Evolutionary conservation across 2,329 filamentous ascomycete species (phyloP), one percentile per base, ranked within the genome.

Genomic region (Fusarium nanum): DNA sequence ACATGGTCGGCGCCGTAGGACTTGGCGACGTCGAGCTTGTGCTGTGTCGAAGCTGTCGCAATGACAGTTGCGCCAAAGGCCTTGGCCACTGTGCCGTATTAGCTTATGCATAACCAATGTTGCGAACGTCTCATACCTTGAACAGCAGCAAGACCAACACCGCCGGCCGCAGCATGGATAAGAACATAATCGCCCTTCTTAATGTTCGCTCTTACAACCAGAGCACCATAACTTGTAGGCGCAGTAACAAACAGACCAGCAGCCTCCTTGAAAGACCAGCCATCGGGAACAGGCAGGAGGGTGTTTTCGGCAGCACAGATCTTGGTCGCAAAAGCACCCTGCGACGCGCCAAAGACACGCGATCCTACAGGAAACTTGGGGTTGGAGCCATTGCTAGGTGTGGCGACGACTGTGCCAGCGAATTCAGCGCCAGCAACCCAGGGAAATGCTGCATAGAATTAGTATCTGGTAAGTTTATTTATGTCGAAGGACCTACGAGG

Each of bases 191-290:
- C 95, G 1, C 94, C 94, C 41, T 87, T 81, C 81, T 93, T 91
- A 44, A 98, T 85, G 5, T 88, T 86, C 1, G 93, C 95, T 50
- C 95, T 86, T 20, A 89, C 87, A 6, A 97, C 93, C 23, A 98
- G 83, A 1, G 90, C 94, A 5, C 90, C 93, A 77, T 97, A 98
- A 73, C 90, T 92, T 2, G 96, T 98, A 0, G 95, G 94, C 54
- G 92, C 94, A 0, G 96, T 98, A 34, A 98, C 92, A 78, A 97
- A 97, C 46, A 98, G 81, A 0, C 95, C 95, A 0, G 94, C 93
- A 0, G 94, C 93, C 75, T 97, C 93, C 57, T 89, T 86, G 81
- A 92, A 95, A 50, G 88, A 90, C 95, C 94, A 98, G 6, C 92
- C 92, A 13, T 86, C 79, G 0, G 95, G 95, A 4, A 98, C 87